These are phyloP conservation scores for Aureobasidium sp. DNA, from an alignment of 2,329 filamentous ascomycete species.

Conservation along the genomic window DNA sequence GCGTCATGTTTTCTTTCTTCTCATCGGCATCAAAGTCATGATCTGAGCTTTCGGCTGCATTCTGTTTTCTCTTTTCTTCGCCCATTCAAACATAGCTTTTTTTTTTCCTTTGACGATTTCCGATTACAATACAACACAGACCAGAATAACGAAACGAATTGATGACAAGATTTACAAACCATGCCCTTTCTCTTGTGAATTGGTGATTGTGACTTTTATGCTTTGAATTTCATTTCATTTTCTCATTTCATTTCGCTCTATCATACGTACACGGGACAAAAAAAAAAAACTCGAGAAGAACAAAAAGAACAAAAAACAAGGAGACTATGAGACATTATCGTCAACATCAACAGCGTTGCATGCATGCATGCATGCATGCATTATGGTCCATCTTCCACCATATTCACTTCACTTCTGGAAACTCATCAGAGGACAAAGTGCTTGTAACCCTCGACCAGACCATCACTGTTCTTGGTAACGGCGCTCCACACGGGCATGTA, in stretches of 20 bases:
- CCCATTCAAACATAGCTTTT: neutral
- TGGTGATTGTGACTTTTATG: neutral
- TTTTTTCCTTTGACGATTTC: neutral
- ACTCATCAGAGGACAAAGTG: conserved; percentile 43
- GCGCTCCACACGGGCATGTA: conserved; percentile 75
- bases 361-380: conserved; percentile 1
- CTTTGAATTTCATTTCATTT: neutral
- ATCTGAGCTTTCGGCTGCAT: neutral
- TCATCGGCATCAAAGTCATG: neutral
- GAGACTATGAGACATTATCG: conserved; percentile 3
- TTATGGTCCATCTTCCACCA: neutral
- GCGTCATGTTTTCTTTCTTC: neutral
- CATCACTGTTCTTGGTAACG: conserved; percentile 65
- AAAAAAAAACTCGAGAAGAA: too few species aligned
- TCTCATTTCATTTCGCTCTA: neutral
- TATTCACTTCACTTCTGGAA: too few species aligned
- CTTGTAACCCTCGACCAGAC: conserved; percentile 73
- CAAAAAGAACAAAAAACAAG: neutral
- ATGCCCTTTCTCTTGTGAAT: too few species aligned
- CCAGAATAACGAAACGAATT: conserved; percentile 7
- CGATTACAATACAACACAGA: neutral
- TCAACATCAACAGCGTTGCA: conserved; percentile 9
- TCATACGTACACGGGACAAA: neutral
- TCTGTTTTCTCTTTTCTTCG: neutral
- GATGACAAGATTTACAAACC: neutral